A percentile compares a stretch with the other conserved stretches of the same genome.
Evolutionary conservation across 1,139 yeast genomes (phyloP).

Genomic region (Scheffersomyces titani): DNA sequence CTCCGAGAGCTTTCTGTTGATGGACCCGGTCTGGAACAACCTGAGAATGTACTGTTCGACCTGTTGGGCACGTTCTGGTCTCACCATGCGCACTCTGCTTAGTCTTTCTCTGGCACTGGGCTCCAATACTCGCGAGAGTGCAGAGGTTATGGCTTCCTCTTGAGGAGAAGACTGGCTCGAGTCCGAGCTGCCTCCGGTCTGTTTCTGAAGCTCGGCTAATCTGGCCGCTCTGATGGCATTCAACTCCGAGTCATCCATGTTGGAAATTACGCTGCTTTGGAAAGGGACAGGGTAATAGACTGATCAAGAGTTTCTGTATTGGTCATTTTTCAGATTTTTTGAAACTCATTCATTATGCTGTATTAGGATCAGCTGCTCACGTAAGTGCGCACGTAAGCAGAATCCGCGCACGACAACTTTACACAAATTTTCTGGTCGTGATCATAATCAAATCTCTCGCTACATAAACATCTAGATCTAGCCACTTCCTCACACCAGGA

Average conservation of each 20-base stretch:
- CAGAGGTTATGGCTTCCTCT: conserved; percentile 36
- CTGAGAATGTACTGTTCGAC: conserved; percentile 83
- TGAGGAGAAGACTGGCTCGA: conserved; percentile 16
- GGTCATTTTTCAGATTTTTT: neutral
- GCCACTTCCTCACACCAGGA: neutral
- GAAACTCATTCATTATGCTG: neutral
- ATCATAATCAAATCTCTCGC: neutral
- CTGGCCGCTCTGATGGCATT: conserved; percentile 90
- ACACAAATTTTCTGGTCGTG: conserved; percentile 1
- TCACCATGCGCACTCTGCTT: conserved; percentile 81
- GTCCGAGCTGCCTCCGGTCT: conserved; percentile 18
- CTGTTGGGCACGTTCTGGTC: conserved; percentile 86
- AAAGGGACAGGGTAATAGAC: neutral
- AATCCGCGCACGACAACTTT: neutral
- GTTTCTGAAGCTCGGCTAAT: conserved; percentile 73
- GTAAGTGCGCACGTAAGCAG: neutral
- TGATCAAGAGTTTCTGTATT: neutral
- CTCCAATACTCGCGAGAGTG: conserved; percentile 71
- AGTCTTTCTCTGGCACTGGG: conserved; percentile 86
- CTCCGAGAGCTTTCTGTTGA: conserved; percentile 72
- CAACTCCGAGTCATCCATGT: conserved; percentile 77
- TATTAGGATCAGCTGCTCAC: neutral
- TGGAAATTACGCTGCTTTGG: neutral
- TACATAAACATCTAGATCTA: neutral
- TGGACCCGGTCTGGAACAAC: conserved; percentile 77